These are phyloP conservation scores for Amanita exitialis DNA, from an alignment of 768 basidiomycete species.

Conservation along the genomic window DNA sequence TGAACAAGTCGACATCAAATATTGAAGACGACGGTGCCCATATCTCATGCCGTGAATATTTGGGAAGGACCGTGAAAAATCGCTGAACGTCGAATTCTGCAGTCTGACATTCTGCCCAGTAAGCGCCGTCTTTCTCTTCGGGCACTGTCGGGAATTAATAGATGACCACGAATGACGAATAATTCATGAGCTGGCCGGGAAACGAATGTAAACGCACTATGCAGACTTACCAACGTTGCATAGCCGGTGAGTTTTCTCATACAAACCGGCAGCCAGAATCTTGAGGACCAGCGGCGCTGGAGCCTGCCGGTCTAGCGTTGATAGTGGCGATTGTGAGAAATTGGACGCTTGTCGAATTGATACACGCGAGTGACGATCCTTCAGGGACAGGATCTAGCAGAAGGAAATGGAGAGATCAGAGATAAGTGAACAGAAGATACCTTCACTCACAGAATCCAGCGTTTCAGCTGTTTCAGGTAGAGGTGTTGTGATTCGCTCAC, in stretches of 20 bases:
- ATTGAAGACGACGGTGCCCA: constrained; percentile 21
- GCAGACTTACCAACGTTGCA: constrained; percentile 18
- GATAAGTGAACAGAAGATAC: neutral
- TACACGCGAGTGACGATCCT: neutral
- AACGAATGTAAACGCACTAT: neutral
- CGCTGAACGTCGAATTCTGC: constrained; percentile 36
- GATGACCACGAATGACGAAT: neutral
- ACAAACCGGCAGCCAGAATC: constrained; percentile 8
- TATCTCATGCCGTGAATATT: constrained; percentile 23
- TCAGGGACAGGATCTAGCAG: neutral
- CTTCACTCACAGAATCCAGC: neutral
- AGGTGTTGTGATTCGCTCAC: constrained; percentile 41
- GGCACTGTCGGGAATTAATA: constrained; percentile 6
- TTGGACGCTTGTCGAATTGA: neutral
- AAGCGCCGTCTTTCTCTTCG: constrained; percentile 17
- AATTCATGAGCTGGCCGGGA: neutral
- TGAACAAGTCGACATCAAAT: constrained; percentile 32
- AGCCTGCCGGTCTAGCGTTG: too few species aligned
- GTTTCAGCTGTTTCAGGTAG: constrained; percentile 21
- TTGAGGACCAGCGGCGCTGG: neutral
- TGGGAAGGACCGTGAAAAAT: constrained; percentile 29
- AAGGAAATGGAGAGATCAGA: neutral
- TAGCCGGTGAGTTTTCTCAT: constrained; percentile 1
- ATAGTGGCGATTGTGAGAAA: constrained; percentile 6
- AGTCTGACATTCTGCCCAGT: constrained; percentile 30